These are phyloP conservation scores for Carnegiea gigantea DNA, from an alignment of 179 eudicot species.

Conservation along the genomic window DNA sequence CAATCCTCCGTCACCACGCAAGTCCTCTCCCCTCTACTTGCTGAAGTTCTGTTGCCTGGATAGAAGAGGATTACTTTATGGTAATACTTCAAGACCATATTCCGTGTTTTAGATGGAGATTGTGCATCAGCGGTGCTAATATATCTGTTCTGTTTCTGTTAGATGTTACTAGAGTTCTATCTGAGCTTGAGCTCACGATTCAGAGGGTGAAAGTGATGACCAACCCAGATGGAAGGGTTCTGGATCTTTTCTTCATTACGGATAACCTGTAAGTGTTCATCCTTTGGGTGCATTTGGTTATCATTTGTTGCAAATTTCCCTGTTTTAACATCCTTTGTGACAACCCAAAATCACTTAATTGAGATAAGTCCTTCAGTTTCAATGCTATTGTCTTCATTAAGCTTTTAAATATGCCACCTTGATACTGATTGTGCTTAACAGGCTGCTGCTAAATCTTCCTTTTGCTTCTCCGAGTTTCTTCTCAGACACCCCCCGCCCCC, in stretches of 20 bases:
- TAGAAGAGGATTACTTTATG: conserved; percentile 71
- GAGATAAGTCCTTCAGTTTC: background rate
- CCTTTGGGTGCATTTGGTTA: background rate
- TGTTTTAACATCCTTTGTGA: background rate
- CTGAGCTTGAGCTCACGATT: conserved; percentile 68
- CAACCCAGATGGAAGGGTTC: conserved; percentile 80
- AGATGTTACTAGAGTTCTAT: conserved; percentile 77
- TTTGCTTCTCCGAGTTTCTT: background rate
- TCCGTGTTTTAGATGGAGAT: conserved; percentile 4
- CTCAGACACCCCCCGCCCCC: background rate
- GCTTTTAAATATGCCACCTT: background rate
- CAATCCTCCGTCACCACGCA: conserved; percentile 43
- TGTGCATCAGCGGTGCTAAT: conserved; percentile 8
- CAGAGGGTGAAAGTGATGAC: conserved; percentile 79
- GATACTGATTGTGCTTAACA: background rate
- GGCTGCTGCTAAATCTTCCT: background rate
- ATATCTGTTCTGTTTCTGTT: conserved; percentile 7
- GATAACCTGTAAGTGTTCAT: conserved; percentile 65
- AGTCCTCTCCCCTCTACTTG: conserved; percentile 52
- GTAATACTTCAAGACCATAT: conserved; percentile 29
- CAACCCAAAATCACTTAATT: no score
- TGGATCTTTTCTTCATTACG: conserved; percentile 76
- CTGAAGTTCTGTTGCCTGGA: conserved; percentile 63
- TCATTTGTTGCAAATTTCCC: background rate
- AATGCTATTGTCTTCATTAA: no score